Evolutionary conservation across 352 stramenopile species (phyloP), one percentile per base, ranked within the genome.

Genomic region (Globisporangium viniferum): DNA sequence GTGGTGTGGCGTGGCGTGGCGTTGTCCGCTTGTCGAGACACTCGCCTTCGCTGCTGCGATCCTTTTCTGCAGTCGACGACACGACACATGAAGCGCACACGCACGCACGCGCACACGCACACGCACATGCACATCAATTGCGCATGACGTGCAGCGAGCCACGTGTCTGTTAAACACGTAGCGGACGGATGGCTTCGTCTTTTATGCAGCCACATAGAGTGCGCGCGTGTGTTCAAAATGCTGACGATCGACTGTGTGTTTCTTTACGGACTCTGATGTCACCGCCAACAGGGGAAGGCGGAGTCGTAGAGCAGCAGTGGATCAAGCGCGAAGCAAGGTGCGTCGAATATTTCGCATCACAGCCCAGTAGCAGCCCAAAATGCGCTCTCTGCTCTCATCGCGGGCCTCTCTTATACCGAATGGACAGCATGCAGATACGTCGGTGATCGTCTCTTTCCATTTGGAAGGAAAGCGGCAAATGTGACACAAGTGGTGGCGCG

Each of bases 311-410:
- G 72, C 79, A 84, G 35, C 62, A 70, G 9, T 94, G 86, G 84
- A 94, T 94, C 72, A 83, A 79, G 18, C 24, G 69, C 10, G 82
- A 93, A 68, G 81, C 81, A 59, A 85, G 84, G 82, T 93, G 41
- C 31, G 57, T 44, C 24, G 20, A 20, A 20, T 62, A 62, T 5
- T 22, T 54, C 24, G 36, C 20, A 20, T 9, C 10, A 18, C 6
- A 60, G 4, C n/a, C 14, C 7, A 27, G 18, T 22, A 69, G 18
- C 60, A 27, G 7, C 14, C 8, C 15, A 5, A 1, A 12, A 22
- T n/a, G 24, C 24, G 41, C 41, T 49, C 14, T 22, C 41, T 49
- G 14, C 15, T 7, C 35, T 63, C 59, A 5, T 54, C 9, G 31
- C 5, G 27, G 29, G 20, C 10, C 18, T 39, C 36, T 20, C 15